Evolutionary conservation across 306 rosid genomes (phyloP), one percentile per base, ranked within the genome.

Genomic region (Trifolium repens): DNA sequence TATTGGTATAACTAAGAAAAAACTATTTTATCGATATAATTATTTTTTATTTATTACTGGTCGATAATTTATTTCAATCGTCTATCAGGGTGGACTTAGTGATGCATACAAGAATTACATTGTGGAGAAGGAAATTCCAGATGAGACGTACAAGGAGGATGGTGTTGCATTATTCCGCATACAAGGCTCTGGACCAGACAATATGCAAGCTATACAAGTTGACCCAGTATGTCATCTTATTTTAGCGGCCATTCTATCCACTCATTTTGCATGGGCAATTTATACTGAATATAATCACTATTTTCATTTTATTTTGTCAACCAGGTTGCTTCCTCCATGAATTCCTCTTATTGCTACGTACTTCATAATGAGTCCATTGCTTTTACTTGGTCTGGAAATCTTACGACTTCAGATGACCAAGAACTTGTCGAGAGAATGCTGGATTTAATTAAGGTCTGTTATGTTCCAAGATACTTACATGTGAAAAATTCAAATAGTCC

Each of bases 131-230:
- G 94, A 72, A 83, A 85, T 86, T 78, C 87, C 91, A 32, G 99
- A 92, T 74, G 92, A 86, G 66, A 96, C 99, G 54, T 96, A 92
- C 76, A 84, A 76, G 30, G 98, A 78, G 74, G 97, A 90, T 42
- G 90, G 94, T 46, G 73, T 92, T 71, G 99, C 97, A 46, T 82
- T 96, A 72, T 92, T 96, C 80, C 93, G 99, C 74, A 87, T 96
- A 72, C 99, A 96, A 81, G 99, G 99, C 81, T 67, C 92, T 57
- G 99, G 98, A 69, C 91, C 99, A 15, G 98, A 96, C 14, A 96
- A 88, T 83, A 96, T 96, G 99, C 99, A 96, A 85, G 98, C 99
- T 67, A 92, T 92, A 83, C 99, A 96, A 92, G 92, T 92, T 44
- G 94, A 92, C 37, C 55, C 96, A 2, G 99, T 96, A 76, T 39